Evolutionary conservation across 495 filamentous ascomycete genomes (phyloP).

Genomic region (Talaromyces thailandensis): DNA sequence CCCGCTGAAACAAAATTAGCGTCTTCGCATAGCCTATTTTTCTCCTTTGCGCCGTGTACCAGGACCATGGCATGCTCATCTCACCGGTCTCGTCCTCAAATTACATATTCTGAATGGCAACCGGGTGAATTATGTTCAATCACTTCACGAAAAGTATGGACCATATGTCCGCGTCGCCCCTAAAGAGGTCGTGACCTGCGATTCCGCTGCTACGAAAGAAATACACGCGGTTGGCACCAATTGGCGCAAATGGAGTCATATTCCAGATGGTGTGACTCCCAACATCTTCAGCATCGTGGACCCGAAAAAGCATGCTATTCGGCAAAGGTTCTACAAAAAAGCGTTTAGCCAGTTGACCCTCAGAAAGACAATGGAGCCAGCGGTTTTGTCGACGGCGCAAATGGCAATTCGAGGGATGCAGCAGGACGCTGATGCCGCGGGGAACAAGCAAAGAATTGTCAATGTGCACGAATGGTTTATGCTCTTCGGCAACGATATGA

Average conservation of each 20-base stretch:
- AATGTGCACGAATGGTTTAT: background rate
- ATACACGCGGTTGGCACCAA: background rate
- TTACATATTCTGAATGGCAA: background rate
- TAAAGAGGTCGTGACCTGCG: conserved; percentile 20
- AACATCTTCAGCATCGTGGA: background rate
- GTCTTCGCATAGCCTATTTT: background rate
- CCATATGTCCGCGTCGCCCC: conserved; percentile 42
- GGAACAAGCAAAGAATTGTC: background rate
- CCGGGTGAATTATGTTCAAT: background rate
- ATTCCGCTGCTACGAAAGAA: background rate
- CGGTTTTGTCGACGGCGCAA: background rate
- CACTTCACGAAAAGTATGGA: conserved; percentile 31
- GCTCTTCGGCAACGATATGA: background rate
- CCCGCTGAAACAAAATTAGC: background rate
- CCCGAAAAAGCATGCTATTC: background rate
- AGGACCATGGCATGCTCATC: background rate
- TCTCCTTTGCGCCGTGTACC: background rate
- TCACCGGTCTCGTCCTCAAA: background rate
- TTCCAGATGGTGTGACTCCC: background rate
- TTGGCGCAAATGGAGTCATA: background rate
- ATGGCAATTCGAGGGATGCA: background rate
- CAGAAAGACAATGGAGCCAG: background rate
- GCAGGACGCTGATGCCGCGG: background rate
- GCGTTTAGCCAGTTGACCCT: background rate
- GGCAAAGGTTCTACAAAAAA: background rate